Percentiles rank a stretch among this genome's conserved stretches.
Conservation (phyloP, 352 stramenopile genomes). For the Pythium plurisporium region DNA sequence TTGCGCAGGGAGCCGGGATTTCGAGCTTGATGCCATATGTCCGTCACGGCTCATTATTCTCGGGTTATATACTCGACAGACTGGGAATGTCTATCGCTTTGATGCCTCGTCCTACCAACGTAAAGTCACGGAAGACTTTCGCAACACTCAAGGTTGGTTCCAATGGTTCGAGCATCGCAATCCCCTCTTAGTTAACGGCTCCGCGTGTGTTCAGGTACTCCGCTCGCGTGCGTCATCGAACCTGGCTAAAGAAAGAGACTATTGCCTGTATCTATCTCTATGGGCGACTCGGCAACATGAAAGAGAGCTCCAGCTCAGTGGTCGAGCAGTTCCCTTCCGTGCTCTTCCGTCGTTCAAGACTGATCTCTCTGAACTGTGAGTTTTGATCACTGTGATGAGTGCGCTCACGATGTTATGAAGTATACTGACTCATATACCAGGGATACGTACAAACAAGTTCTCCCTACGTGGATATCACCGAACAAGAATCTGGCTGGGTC, state of each 20-base stretch:
- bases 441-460: constrained; percentile 11
- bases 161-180: too few species aligned
- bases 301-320: constrained; percentile 1
- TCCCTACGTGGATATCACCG: constrained; percentile 12
- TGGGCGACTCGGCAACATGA: constrained; percentile 13
- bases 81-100: constrained; percentile 37
- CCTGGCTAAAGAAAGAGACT: constrained; percentile 64
- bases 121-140: constrained; percentile 48
- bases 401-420: too few species aligned
- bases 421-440: not conserved
- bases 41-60: constrained; percentile 59
- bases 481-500: not conserved
- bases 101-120: constrained; percentile 30
- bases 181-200: not conserved
- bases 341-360: constrained; percentile 16
- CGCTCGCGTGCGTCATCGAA: constrained; percentile 52
- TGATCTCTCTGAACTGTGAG: constrained; percentile 13
- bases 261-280: constrained; percentile 41
- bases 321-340: constrained; percentile 1
- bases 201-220: constrained; percentile 39
- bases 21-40: constrained; percentile 75
- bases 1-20: constrained; percentile 38
- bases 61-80: constrained; percentile 44
- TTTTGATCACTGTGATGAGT: not conserved
- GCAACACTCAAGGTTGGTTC: constrained; percentile 69